Percentiles rank a stretch among this genome's conserved stretches.
These are phyloP conservation scores for Vigna trinervia DNA, from an alignment of 306 rosid species.

Conservation along the genomic window DNA sequence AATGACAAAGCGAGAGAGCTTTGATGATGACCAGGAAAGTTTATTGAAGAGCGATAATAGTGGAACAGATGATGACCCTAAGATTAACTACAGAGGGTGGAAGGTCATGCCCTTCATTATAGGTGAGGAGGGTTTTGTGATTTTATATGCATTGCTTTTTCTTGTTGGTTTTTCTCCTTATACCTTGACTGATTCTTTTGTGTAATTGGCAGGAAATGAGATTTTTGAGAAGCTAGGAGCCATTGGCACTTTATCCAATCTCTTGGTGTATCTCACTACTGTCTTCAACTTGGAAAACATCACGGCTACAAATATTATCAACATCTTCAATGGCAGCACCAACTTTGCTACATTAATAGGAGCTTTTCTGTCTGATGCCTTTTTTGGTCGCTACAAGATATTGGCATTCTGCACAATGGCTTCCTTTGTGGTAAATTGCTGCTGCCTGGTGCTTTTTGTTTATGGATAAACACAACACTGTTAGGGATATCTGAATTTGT, in stretches of 20 bases:
- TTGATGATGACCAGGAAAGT: constrained; percentile 47
- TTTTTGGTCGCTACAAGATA: constrained; percentile 78
- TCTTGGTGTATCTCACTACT: constrained; percentile 52
- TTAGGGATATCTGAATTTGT: constrained; percentile 33
- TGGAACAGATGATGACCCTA: constrained; percentile 47
- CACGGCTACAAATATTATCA: constrained; percentile 64
- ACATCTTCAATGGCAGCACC: constrained; percentile 72
- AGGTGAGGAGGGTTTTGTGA: constrained; percentile 52
- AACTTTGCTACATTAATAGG: constrained; percentile 74
- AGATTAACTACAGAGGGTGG: constrained; percentile 78
- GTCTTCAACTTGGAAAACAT: constrained; percentile 77
- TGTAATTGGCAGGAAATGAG: constrained; percentile 71
- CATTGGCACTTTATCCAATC: constrained; percentile 65
- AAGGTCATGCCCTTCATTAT: constrained; percentile 88
- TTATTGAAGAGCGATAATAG: constrained; percentile 52
- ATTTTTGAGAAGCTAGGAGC: constrained; percentile 92
- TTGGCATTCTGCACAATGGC: constrained; percentile 60
- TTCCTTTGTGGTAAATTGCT: constrained; percentile 66
- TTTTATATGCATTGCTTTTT: not conserved
- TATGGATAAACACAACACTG: constrained; percentile 4
- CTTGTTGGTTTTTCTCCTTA: constrained; percentile 10
- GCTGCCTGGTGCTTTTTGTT: constrained; percentile 16
- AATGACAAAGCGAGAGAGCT: constrained; percentile 33
- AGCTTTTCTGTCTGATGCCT: constrained; percentile 70
- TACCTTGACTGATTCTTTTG: constrained; percentile 16